Evolutionary conservation across 805 yeast genomes (phyloP), one percentile per base, ranked within the genome.

Genomic region (Candida anglica): DNA sequence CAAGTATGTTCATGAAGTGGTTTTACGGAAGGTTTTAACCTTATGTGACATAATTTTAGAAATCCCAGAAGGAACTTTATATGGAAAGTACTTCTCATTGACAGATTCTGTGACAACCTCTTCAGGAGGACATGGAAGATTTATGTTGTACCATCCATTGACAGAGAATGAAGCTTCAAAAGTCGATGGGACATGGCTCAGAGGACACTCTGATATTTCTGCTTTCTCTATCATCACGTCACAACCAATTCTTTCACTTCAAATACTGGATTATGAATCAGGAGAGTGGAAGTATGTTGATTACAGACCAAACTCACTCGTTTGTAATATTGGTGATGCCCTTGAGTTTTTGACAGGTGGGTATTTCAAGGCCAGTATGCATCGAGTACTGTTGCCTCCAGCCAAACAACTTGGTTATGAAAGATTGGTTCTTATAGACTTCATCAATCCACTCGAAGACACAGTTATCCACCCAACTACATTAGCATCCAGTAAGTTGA

Each of bases 351-450:
- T 64, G 21, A 58, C 69, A 16, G 77, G 75, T 4, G 71, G 70
- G 0, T 68, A 63, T 37, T 71, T 69, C 50, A 65, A 66, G 34
- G 65, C 73, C 10, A 59, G 71, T 6, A 53, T 71, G 28, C 77
- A 71, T 35, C 45, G 76, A 30, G 77, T 71, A 4, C 60, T 66
- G n/a, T 60, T 65, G 19, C 75, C 76, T 4, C 75, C 74, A 3
- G 39, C 34, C 2, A 70, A 67, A 30, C 77, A 71, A 42, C 41
- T 40, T 15, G 37, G 46, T 1, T 56, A 50, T 40, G 48, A 56
- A 19, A 52, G 76, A 32, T 54, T 64, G 38, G 65, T 66, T 3
- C 38, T 69, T 2, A 69, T 71, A 15, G 67, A 69, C 37, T 71
- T 71, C 49, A 54, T 63, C 33, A 60, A 66, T 41, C 71, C 73